phyloP scores from a whole-genome alignment of 202 grass and related monocot genomes.

The Carex arenaria region DNA sequence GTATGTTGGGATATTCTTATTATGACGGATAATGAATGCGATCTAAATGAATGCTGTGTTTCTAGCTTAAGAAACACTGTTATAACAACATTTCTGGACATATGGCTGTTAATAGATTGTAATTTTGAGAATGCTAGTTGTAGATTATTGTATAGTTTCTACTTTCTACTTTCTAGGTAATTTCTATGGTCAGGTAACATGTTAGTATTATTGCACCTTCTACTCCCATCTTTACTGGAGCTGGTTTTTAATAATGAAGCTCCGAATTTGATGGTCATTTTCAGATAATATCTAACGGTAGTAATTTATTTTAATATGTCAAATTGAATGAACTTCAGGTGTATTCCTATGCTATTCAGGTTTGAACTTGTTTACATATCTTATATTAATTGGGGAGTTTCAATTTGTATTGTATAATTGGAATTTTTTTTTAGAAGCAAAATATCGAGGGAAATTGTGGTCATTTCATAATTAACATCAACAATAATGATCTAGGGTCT shows the following conservation, averaged over 20 bases:
- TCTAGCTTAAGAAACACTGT: neutral
- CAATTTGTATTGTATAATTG: too few relatives aligned
- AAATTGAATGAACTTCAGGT: too few relatives aligned
- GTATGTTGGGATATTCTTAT: neutral
- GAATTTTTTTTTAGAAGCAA: too few relatives aligned
- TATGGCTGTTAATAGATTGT: neutral
- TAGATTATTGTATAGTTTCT: neutral
- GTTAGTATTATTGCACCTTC: neutral
- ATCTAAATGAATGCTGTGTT: neutral
- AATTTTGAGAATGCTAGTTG: neutral
- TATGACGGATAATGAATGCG: neutral
- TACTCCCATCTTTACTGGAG: neutral
- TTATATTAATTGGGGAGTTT: too few relatives aligned
- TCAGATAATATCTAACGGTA: neutral
- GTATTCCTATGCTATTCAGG: too few relatives aligned
- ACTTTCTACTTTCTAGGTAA: neutral
- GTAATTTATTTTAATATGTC: neutral
- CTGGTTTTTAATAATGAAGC: neutral
- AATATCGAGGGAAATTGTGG: too few relatives aligned
- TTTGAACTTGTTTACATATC: too few relatives aligned
- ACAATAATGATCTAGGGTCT: too few relatives aligned
- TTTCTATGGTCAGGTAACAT: neutral
- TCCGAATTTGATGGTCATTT: neutral
- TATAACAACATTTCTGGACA: neutral
- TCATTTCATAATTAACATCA: too few relatives aligned